These are phyloP conservation scores for Furculomyces boomerangus DNA, from an alignment of 371 early-diverging fungal species.

Conservation along the genomic window DNA sequence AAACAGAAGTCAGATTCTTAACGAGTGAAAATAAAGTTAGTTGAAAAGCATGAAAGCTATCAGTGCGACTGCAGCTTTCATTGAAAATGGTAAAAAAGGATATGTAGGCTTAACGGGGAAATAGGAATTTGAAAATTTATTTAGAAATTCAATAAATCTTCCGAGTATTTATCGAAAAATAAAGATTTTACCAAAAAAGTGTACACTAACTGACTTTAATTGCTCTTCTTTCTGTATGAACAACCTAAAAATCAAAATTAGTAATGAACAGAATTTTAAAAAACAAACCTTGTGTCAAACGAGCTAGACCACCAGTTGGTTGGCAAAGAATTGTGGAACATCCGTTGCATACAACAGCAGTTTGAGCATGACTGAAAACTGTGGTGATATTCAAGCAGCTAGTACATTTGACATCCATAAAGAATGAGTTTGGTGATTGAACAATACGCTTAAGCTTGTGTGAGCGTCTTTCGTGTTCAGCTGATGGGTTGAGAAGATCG, in stretches of 20 bases:
- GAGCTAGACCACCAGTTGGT: constrained; percentile 98
- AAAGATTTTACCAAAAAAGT: too few species aligned
- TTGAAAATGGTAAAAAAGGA: too few species aligned
- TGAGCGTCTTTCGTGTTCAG: constrained; percentile 77
- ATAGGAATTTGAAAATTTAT: too few species aligned
- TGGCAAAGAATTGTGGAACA: constrained; percentile 95
- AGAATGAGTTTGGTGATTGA: constrained; percentile 98
- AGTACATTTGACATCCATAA: constrained; percentile 99
- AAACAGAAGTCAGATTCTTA: too few species aligned
- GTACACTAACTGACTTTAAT: too few species aligned
- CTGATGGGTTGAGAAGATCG: constrained; percentile 97
- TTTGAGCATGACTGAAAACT: constrained; percentile 98
- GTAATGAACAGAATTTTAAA: background rate
- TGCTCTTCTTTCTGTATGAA: constrained; percentile 4
- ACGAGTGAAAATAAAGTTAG: too few species aligned
- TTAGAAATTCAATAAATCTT: too few species aligned
- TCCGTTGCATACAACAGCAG: constrained; percentile 88
- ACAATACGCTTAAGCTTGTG: constrained; percentile 99
- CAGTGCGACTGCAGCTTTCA: too few species aligned
- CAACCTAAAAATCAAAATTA: background rate
- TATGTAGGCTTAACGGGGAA: too few species aligned
- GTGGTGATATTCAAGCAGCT: constrained; percentile 94
- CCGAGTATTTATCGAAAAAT: too few species aligned
- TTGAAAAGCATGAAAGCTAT: too few species aligned
- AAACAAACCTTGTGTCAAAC: constrained; percentile 63